Evolutionary conservation across 768 basidiomycete genomes (phyloP).

Genomic region (Dendrothele bispora): DNA sequence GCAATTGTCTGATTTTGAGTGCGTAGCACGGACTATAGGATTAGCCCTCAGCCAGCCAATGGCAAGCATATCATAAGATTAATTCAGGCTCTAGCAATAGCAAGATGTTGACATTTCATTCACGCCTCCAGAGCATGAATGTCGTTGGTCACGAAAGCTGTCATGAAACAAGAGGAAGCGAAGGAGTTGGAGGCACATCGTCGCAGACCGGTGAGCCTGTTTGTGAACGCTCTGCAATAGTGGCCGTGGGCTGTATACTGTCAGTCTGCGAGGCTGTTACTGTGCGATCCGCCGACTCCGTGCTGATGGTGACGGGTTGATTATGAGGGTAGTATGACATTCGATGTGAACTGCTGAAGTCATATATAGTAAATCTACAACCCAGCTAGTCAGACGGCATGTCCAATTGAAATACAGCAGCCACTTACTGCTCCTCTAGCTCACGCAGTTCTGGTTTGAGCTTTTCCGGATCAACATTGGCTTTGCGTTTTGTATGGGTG

Average conservation of each 20-base stretch:
- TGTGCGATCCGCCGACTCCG: conserved; percentile 6
- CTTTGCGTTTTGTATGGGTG: conserved; percentile 90
- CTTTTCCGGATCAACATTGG: conserved; percentile 79
- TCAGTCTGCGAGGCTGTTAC: background rate
- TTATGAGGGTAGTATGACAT: conserved; percentile 89
- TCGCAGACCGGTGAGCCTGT: conserved; percentile 39
- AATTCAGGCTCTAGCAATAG: too few relatives aligned
- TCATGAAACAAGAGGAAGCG: too few relatives aligned
- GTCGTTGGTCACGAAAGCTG: too few relatives aligned
- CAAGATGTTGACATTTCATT: too few relatives aligned
- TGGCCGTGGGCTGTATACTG: conserved; percentile 33
- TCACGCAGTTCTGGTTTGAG: conserved; percentile 90
- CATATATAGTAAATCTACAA: conserved; percentile 83
- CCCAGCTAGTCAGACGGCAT: conserved; percentile 9
- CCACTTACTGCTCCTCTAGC: conserved; percentile 86
- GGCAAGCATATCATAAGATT: too few relatives aligned
- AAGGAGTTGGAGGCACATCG: background rate
- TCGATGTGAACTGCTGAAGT: conserved; percentile 71
- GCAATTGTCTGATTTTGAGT: too few relatives aligned
- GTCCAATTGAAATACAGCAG: background rate
- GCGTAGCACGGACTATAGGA: too few relatives aligned
- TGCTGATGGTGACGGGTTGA: conserved; percentile 46
- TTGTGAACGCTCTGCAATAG: conserved; percentile 40
- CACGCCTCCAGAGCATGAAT: too few relatives aligned
- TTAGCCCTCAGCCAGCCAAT: too few relatives aligned